Evolutionary conservation across 768 basidiomycete genomes (phyloP).

Genomic region (Boletus sp.): DNA sequence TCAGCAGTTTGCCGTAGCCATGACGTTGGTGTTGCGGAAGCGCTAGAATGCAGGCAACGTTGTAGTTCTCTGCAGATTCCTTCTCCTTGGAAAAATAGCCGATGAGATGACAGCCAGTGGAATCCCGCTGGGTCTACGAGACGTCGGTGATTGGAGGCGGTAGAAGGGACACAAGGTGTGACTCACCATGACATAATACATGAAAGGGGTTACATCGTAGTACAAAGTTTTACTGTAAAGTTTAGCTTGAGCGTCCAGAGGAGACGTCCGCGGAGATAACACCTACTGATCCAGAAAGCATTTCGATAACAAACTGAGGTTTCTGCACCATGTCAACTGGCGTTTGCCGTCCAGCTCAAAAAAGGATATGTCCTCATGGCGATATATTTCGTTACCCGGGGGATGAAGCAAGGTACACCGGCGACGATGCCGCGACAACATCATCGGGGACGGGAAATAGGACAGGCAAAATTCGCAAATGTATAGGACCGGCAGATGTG

Average conservation of each 20-base stretch:
- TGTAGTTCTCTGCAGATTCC: conserved; percentile 96
- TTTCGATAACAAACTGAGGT: conserved; percentile 93
- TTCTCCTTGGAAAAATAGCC: conserved; percentile 99
- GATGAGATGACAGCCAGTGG: conserved; percentile 87
- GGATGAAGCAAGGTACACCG: conserved; percentile 92
- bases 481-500: conserved; percentile 91
- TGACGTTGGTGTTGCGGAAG: conserved; percentile 96
- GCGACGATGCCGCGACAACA: conserved; percentile 86
- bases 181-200: conserved; percentile 97
- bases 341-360: conserved; percentile 98
- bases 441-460: conserved; percentile 87
- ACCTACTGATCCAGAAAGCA: conserved; percentile 97
- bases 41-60: conserved; percentile 98
- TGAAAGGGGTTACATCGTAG: conserved; percentile 99
- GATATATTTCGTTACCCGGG: conserved; percentile 99
- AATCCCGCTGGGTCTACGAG: conserved; percentile 74
- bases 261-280: conserved; percentile 12
- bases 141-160: conserved; percentile 8
- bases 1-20: conserved; percentile 92
- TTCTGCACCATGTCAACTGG: conserved; percentile 94
- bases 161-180: conserved; percentile 8
- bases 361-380: conserved; percentile 94
- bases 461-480: conserved; percentile 98
- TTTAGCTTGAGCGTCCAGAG: conserved; percentile 18
- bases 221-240: conserved; percentile 87